phyloP scores from a whole-genome alignment of 257 asterid genomes.

The Scutellaria barbata region DNA sequence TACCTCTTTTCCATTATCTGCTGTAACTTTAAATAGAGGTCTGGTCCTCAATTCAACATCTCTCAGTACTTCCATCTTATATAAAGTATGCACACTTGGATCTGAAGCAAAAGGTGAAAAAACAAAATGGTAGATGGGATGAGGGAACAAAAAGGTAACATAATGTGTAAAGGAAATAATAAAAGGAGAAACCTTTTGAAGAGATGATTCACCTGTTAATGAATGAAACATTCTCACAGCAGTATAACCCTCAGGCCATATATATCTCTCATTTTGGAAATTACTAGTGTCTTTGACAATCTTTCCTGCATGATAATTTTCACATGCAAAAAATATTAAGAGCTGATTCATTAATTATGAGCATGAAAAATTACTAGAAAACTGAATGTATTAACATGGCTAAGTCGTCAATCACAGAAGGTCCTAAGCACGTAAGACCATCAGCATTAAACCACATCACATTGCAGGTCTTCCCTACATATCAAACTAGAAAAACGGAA shows the following conservation, averaged over 20 bases:
- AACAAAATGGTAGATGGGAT: slow-evolving; percentile 28
- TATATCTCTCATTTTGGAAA: slow-evolving; percentile 74
- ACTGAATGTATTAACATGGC: slow-evolving; percentile 31
- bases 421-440: slow-evolving; percentile 27
- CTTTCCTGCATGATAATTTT: slow-evolving; percentile 62
- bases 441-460: slow-evolving; percentile 17
- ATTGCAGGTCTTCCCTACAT: slow-evolving; percentile 6
- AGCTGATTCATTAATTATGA: slow-evolving; percentile 34
- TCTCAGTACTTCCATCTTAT: slow-evolving; percentile 90
- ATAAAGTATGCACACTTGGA: slow-evolving; percentile 57
- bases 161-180: slow-evolving; percentile 21
- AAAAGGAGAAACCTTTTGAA: slow-evolving; percentile 24
- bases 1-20: slow-evolving; percentile 87
- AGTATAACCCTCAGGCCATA: slow-evolving; percentile 92
- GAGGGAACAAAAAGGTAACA: slow-evolving; percentile 20
- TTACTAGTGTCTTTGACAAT: slow-evolving; percentile 65
- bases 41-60: slow-evolving; percentile 64
- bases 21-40: slow-evolving; percentile 79
- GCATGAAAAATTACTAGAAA: slow-evolving; percentile 21
- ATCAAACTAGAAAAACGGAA: slow-evolving; percentile 18
- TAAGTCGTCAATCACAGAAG: slow-evolving; percentile 16
- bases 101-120: slow-evolving; percentile 54
- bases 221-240: slow-evolving; percentile 74
- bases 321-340: slow-evolving; percentile 35
- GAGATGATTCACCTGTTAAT: slow-evolving; percentile 54